Evolutionary conservation across 305 asterid species (phyloP).

Genomic region (Fraxinus sp.): DNA sequence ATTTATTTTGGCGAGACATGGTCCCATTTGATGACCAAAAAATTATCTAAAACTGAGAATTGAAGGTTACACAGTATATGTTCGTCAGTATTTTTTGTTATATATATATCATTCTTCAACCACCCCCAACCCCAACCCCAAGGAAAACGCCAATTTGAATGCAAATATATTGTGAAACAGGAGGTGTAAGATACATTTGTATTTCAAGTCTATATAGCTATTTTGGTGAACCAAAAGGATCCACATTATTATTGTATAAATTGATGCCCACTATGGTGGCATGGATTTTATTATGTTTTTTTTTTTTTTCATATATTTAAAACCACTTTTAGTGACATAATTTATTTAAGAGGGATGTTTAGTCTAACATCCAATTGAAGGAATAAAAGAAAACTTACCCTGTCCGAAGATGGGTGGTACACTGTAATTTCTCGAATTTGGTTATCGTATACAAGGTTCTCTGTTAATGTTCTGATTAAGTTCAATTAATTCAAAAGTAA

Average conservation of each 20-base stretch:
- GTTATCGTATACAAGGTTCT: no score
- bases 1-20: conserved; percentile 26
- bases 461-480: no score
- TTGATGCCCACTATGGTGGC: neutral
- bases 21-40: conserved; percentile 23
- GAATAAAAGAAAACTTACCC: no score
- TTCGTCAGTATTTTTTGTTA: neutral
- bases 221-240: neutral
- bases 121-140: neutral
- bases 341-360: no score
- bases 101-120: neutral
- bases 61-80: neutral
- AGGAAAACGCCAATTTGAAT: neutral
- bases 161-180: neutral
- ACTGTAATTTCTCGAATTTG: no score
- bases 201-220: neutral
- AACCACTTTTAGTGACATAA: no score
- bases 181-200: neutral
- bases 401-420: no score
- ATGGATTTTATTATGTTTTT: neutral
- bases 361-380: no score
- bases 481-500: no score
- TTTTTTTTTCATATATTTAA: no score
- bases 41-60: conserved; percentile 20
- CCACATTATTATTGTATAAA: neutral